Evolutionary conservation across 257 asterid species (phyloP).

Genomic region (Anisodus acutangulus): DNA sequence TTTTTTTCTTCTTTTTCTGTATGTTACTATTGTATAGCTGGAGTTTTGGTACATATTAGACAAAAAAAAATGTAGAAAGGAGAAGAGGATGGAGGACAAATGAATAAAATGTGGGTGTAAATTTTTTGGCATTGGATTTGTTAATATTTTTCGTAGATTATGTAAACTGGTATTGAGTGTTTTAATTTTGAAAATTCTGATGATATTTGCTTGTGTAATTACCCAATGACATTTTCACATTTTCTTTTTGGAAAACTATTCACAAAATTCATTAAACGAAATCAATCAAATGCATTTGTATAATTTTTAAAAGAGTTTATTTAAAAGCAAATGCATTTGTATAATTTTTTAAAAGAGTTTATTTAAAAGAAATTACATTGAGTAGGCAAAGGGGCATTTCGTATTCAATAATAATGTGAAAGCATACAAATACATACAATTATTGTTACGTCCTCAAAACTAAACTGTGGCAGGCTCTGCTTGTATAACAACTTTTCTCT

Average conservation of each 20-base stretch:
- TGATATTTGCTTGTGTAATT: background rate
- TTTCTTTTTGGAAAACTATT: background rate
- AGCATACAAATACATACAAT: background rate
- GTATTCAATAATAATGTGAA: background rate
- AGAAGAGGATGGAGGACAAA: background rate
- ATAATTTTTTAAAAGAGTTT: background rate
- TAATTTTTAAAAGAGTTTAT: too few relatives aligned
- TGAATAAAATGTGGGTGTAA: conserved; percentile 4
- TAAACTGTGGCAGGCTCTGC: background rate
- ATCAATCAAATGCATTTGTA: background rate
- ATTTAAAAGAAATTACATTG: background rate
- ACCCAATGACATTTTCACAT: too few relatives aligned
- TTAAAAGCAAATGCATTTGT: too few relatives aligned
- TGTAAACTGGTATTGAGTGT: background rate
- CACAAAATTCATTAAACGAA: background rate
- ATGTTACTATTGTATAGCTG: background rate
- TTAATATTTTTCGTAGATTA: background rate
- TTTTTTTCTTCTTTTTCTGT: background rate
- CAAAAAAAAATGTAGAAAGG: background rate
- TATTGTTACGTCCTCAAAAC: background rate
- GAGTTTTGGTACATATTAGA: conserved; percentile 23
- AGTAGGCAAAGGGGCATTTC: background rate
- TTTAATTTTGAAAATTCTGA: background rate
- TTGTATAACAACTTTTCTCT: background rate
- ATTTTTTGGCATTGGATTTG: background rate